Base-by-base conservation (phyloP, 2,329 filamentous ascomycete genomes). In the Raffaelea arxii region DNA sequence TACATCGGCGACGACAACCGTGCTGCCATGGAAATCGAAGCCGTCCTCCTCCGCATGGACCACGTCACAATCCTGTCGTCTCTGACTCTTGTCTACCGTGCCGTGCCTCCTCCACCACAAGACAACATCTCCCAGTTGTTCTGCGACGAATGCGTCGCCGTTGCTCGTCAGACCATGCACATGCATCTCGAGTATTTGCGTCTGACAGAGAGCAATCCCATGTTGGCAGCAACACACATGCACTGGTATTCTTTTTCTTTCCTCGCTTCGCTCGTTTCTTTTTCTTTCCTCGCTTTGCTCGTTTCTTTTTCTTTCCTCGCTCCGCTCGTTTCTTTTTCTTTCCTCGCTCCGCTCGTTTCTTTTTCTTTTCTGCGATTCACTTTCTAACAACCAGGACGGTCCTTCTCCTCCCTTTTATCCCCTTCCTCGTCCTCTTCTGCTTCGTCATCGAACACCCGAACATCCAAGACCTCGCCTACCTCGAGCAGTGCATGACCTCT, bases 401-500 rank as follows among this genome's bases (percentile, higher is more conserved):
- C 23, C 62, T 78, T 21, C 66, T 77, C 50, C 71, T 72, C 3
- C 77, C 76, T 0, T 80, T 80, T 54, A 71, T 75, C 1, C 76
- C 77, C 1, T 77, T 78, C 54, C 77, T 78, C 46, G 71, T 78
- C 23, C 62, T 80, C 23, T 79, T 81, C 58, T 77, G 73, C 55
- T 70, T 75, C 49, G 64, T 77, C 45, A 70, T 78, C 41, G 75
- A 30, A 54, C 73, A 74, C 0, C 71, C 64, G 3, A 67, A 72
- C 6, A 61, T 69, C 24, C 60, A 65, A n/a, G 80, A 84, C 51
- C 66, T 84, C 4, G 55, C 62, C 25, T 68, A 73, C 1, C 65
- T 84, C 1, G 67, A 71, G 35, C 68, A 73, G 3, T 83, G 84
- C 52, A 71, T 76, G 44, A 58, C 62, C 18, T 80, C 76, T 2